These are phyloP conservation scores for Ottelia alismoides DNA, from an alignment of 106 monocot species.

Conservation along the genomic window DNA sequence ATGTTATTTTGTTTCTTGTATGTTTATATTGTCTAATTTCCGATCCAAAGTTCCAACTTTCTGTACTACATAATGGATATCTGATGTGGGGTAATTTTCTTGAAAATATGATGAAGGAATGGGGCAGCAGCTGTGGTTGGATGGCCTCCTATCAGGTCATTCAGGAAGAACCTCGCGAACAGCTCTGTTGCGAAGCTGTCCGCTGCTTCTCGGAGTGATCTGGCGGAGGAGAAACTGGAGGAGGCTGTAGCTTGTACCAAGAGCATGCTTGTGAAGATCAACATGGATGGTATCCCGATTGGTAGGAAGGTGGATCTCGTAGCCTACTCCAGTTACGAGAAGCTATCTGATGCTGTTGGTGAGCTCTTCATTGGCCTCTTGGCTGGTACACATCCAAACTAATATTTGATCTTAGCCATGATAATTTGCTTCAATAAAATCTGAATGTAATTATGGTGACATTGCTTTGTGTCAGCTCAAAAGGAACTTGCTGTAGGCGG, in stretches of 20 bases:
- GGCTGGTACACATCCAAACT: no score
- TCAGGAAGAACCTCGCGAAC: constrained; percentile 37
- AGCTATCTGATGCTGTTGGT: constrained; percentile 58
- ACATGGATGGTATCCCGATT: no score
- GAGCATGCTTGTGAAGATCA: constrained; percentile 43
- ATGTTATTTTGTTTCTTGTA: background rate
- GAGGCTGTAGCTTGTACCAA: constrained; percentile 16
- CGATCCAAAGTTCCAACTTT: background rate
- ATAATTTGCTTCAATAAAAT: no score
- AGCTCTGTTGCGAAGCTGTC: constrained; percentile 28
- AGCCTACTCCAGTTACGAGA: constrained; percentile 53
- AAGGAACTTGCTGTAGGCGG: constrained; percentile 13
- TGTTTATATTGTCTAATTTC: background rate
- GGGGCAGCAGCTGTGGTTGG: constrained; percentile 80
- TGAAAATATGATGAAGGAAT: no score
- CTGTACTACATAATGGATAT: no score
- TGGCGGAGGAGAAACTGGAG: background rate
- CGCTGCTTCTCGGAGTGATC: constrained; percentile 12
- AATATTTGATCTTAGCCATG: no score
- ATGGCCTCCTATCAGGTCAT: constrained; percentile 80
- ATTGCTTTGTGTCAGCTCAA: no score
- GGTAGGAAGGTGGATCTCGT: constrained; percentile 58
- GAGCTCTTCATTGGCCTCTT: constrained; percentile 72
- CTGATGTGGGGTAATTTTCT: no score
- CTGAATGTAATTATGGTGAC: no score